Conservation (phyloP, 2,329 filamentous ascomycete genomes). For the Colletotrichum cuscutae region DNA sequence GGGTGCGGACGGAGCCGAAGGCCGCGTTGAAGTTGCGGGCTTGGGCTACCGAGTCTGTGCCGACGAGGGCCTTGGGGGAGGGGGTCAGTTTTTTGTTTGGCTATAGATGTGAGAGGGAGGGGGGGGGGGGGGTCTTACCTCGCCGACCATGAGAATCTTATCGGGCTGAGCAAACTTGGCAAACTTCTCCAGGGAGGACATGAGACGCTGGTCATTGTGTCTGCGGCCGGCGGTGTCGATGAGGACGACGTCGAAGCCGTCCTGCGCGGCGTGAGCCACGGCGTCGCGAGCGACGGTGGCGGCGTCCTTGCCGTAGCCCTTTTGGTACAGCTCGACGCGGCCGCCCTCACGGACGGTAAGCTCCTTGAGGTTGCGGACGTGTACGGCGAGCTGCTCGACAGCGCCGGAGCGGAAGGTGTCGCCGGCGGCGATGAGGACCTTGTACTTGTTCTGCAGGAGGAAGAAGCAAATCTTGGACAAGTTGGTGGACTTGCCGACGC, state of each 20-base stretch:
- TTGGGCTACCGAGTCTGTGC: constrained; percentile 94
- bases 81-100: background rate
- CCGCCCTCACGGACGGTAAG: constrained; percentile 86
- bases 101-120: background rate
- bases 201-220: constrained; percentile 95
- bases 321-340: constrained; percentile 90
- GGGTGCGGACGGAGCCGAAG: constrained; percentile 81
- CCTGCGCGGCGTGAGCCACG: constrained; percentile 79
- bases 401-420: constrained; percentile 98
- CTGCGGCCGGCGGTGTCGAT: constrained; percentile 96
- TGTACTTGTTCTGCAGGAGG: constrained; percentile 95
- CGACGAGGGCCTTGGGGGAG: constrained; percentile 78
- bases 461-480: constrained; percentile 99
- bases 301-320: constrained; percentile 97
- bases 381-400: constrained; percentile 95
- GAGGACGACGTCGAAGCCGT: constrained; percentile 90
- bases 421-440: constrained; percentile 91
- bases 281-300: constrained; percentile 95
- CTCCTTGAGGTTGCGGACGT: constrained; percentile 93
- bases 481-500: constrained; percentile 97
- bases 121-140: constrained; percentile 47
- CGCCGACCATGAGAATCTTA: constrained; percentile 96
- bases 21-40: constrained; percentile 95
- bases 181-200: constrained; percentile 97
- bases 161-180: constrained; percentile 95